phyloP scores from a whole-genome alignment of 2,329 filamentous ascomycete genomes.

The Penicillium sp. region DNA sequence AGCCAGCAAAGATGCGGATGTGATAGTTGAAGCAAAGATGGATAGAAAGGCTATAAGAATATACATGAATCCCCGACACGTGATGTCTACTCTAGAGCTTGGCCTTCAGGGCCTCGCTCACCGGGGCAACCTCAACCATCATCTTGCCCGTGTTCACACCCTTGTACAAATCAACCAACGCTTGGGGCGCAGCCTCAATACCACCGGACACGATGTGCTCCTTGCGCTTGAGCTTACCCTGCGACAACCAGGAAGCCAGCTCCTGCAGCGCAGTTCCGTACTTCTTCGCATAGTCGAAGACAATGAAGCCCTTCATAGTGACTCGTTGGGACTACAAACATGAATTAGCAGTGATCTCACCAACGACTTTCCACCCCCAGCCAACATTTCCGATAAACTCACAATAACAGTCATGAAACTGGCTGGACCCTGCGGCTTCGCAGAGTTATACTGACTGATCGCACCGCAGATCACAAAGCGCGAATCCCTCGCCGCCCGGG shows the following conservation, averaged over 20 bases:
- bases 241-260: conserved; percentile 67
- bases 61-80: not conserved
- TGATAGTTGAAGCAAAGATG: not conserved
- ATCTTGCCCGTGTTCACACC: conserved; percentile 73
- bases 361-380: too few species aligned
- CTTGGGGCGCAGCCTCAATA: conserved; percentile 64
- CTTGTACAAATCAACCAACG: conserved; percentile 65
- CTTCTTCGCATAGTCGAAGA: conserved; percentile 67
- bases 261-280: conserved; percentile 63
- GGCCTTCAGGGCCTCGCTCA: conserved; percentile 45
- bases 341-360: conserved; percentile 19
- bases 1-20: conserved; percentile 7
- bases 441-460: conserved; percentile 70
- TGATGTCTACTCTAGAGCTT: conserved; percentile 43
- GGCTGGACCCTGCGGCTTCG: conserved; percentile 59
- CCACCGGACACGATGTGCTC: conserved; percentile 74
- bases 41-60: not conserved
- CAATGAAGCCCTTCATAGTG: conserved; percentile 72
- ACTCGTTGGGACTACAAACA: conserved; percentile 38
- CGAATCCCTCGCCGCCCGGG: conserved; percentile 63
- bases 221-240: conserved; percentile 72
- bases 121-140: conserved; percentile 49
- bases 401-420: conserved; percentile 50
- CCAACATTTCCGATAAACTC: conserved; percentile 16
- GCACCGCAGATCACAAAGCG: conserved; percentile 73